Evolutionary conservation across 2,329 filamentous ascomycete species (phyloP).

Genomic region (Epicoccum sorghinum): DNA sequence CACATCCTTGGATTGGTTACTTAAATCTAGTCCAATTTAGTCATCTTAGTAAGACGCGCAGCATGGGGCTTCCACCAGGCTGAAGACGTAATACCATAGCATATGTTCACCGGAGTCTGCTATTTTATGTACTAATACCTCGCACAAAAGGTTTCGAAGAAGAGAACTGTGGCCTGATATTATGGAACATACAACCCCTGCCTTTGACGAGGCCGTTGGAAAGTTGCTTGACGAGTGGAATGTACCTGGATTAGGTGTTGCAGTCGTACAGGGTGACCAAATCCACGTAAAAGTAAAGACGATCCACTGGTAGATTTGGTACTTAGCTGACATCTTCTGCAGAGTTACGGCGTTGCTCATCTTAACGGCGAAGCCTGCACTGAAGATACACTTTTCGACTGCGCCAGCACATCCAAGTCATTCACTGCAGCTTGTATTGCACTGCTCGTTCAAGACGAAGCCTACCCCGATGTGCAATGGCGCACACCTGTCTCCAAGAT

Average conservation of each 20-base stretch:
- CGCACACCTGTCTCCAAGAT: constrained; percentile 55
- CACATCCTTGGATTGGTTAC: not conserved
- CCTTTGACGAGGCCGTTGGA: constrained; percentile 21
- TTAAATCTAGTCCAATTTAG: too few relatives aligned
- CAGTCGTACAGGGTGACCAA: constrained; percentile 54
- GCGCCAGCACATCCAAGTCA: constrained; percentile 63
- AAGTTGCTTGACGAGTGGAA: constrained; percentile 51
- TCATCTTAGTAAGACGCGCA: constrained; percentile 9
- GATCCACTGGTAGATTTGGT: constrained; percentile 1
- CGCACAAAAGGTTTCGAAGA: too few relatives aligned
- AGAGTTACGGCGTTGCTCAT: constrained; percentile 47
- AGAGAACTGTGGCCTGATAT: not conserved
- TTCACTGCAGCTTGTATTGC: constrained; percentile 59
- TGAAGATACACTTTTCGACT: constrained; percentile 59
- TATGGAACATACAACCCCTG: not conserved
- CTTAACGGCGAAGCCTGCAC: constrained; percentile 28
- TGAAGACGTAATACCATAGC: not conserved
- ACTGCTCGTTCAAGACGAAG: constrained; percentile 54
- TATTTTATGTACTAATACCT: too few relatives aligned
- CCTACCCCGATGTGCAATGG: constrained; percentile 53
- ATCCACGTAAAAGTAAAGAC: constrained; percentile 45
- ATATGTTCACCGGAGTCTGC: not conserved
- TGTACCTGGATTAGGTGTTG: constrained; percentile 58
- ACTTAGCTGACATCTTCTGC: constrained; percentile 14
- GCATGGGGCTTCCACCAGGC: not conserved